Evolutionary conservation across 169 alveolate species (phyloP), one percentile per base, ranked within the genome.

Genomic region (Plasmodium relictum): DNA sequence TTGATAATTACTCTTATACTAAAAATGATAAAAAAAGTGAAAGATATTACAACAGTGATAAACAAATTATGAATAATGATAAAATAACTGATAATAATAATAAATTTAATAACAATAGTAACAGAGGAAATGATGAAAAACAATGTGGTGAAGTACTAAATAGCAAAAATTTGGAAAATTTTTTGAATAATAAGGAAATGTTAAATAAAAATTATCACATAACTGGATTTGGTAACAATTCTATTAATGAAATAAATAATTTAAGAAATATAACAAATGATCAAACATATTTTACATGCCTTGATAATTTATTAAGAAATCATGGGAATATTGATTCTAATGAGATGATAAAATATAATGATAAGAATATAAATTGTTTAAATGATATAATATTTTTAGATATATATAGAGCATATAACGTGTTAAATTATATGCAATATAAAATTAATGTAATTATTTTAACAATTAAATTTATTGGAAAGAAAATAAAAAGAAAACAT

Each of bases 401-500:
- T 86, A 74, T 86, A 54, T 86, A 86, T 31, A 70, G 92, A 71
- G 92, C 92, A 61, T 86, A 86, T 71, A 86, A 86, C 65, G 76
- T 86, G 44, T 71, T 86, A 72, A 86, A 86, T n/a, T 86, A 86
- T 59, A 86, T 86, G 92, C 92, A 86, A 71, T 69, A 86, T 41
- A 86, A 86, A 50, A 44, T 86, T 16, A 86, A 52, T 62, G 61
- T 86, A 10, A 86, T 86, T 8, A 86, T 86, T 59, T 86, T 52
- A 59, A 87, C 93, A 18, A 62, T 92, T 20, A 94, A 92, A 74
- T 74, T 92, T 24, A 87, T 86, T 16, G 93, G 93, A 4, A 91
- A 94, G 92, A 83, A 93, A 42, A 88, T 94, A 88, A 73, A 93
- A 85, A 76, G 88, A 54, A 92, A 94, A 45, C 89, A 89, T 48